Conservation (phyloP, 805 yeast species). For the Candida mattraensis region DNA sequence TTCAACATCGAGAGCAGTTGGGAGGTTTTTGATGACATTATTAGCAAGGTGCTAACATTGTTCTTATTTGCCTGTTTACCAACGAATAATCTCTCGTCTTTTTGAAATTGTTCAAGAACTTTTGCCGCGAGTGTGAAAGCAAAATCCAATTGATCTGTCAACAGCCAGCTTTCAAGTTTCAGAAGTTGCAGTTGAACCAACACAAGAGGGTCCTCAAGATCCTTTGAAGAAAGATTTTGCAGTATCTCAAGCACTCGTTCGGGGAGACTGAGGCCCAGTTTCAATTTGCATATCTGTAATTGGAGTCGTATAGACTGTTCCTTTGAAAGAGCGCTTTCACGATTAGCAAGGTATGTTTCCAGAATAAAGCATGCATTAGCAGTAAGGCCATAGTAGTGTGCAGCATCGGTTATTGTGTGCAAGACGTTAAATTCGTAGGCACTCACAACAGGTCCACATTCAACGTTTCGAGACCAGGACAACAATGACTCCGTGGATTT, state of each 20-base stretch:
- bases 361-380: constrained; percentile 16
- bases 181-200: constrained; percentile 21
- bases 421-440: constrained; percentile 35
- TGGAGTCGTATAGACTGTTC: constrained; percentile 5
- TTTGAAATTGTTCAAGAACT: constrained; percentile 25
- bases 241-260: constrained; percentile 5
- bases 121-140: constrained; percentile 30
- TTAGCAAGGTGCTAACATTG: constrained; percentile 18
- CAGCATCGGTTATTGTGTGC: constrained; percentile 20
- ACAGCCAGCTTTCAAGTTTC: constrained; percentile 34
- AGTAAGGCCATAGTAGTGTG: constrained; percentile 25
- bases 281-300: constrained; percentile 4
- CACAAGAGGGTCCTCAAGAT: constrained; percentile 20
- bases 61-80: constrained; percentile 21
- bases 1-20: constrained; percentile 31
- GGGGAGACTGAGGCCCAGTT: constrained; percentile 10
- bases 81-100: constrained; percentile 34
- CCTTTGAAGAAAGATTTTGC: constrained; percentile 5
- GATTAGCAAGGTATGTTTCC: constrained; percentile 8
- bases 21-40: constrained; percentile 39
- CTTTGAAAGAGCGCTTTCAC: constrained; percentile 1
- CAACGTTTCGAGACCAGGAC: constrained; percentile 7
- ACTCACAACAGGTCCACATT: constrained; percentile 8
- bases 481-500: constrained; percentile 10
- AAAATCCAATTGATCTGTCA: constrained; percentile 18